These are phyloP conservation scores for Verticillium klebahnii DNA, from an alignment of 2,329 filamentous ascomycete genomes.

Conservation along the genomic window DNA sequence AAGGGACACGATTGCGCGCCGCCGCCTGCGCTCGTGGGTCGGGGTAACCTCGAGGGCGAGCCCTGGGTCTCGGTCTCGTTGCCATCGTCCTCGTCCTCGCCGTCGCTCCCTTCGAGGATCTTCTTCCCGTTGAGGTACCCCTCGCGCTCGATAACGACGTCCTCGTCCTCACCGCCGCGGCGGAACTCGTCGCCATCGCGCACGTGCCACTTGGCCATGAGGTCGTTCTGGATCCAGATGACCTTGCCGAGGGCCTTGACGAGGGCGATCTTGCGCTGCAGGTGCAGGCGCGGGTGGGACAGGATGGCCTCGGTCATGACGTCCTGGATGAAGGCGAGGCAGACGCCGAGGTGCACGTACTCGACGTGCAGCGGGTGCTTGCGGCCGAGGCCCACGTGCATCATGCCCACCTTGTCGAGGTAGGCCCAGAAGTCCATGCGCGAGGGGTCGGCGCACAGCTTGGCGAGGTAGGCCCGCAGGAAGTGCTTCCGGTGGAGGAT, in stretches of 20 bases:
- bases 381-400: constrained; percentile 74
- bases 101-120: constrained; percentile 41
- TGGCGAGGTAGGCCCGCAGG: constrained; percentile 67
- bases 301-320: constrained; percentile 73
- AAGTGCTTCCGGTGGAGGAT: constrained; percentile 77
- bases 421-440: constrained; percentile 80
- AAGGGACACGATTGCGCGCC: constrained; percentile 18
- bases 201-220: constrained; percentile 80
- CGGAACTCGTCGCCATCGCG: constrained; percentile 61
- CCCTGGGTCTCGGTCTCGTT: constrained; percentile 1
- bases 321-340: constrained; percentile 72
- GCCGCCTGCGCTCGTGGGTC: constrained; percentile 11
- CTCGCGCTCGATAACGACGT: constrained; percentile 52
- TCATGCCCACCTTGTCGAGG: constrained; percentile 78
- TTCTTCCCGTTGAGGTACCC: constrained; percentile 61
- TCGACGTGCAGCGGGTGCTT: constrained; percentile 71
- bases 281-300: constrained; percentile 61
- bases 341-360: constrained; percentile 72
- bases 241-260: constrained; percentile 75
- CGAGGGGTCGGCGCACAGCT: constrained; percentile 69
- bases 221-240: constrained; percentile 84
- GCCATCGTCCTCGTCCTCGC: constrained; percentile 14
- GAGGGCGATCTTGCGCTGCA: constrained; percentile 66
- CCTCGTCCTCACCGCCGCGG: constrained; percentile 31
- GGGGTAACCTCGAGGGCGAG: constrained; percentile 12